Evolutionary conservation across 164 flowering plant genomes (phyloP), one percentile per base, ranked within the genome.

Genomic region (Buxus sempervirens): DNA sequence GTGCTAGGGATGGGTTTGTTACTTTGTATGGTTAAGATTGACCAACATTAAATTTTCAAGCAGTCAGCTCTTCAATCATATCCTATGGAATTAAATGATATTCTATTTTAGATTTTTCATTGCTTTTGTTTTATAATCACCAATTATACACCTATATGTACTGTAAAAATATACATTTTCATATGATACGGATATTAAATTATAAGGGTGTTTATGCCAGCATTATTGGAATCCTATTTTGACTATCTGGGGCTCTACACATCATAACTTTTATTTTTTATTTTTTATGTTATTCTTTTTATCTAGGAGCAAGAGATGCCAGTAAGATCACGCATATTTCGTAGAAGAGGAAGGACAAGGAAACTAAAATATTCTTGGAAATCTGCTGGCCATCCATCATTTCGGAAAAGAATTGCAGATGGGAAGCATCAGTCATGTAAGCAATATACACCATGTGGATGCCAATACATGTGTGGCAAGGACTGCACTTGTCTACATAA

Each of bases 381-480:
- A 74, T 90, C 98, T 74, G 81, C 96, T 68, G 98, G 98, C 16
- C 93, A 87, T 73, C 93, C 94, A 54, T 88, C 95, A 45, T 73
- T 85, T 53, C 88, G 95, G 84, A 96, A 87, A 85, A 84, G 97
- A 82, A 87, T 90, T 55, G 89, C 88, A 24, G 93, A 87, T 82
- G 97, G 89, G 18, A 92, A 90, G 81, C 74, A 86, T 57, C 86
- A 82, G 71, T 73, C 88, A 5, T 83, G 88, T 71, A 93, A 82
- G 78, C 98, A 88, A 45, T 96, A 90, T 72, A 79, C 86, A 68
- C 99, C 99, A 69, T 96, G 99, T 74, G 86, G 85, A 56, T 95
- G 99, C 77, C 78, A 83, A 72, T 71, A 76, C 20, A 74, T 82
- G 81, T 95, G 99, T 68, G 97, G 97, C 73, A 93, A 96, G 78